Evolutionary conservation across 2,329 filamentous ascomycete species (phyloP).

Genomic region (Calycina herbarum): DNA sequence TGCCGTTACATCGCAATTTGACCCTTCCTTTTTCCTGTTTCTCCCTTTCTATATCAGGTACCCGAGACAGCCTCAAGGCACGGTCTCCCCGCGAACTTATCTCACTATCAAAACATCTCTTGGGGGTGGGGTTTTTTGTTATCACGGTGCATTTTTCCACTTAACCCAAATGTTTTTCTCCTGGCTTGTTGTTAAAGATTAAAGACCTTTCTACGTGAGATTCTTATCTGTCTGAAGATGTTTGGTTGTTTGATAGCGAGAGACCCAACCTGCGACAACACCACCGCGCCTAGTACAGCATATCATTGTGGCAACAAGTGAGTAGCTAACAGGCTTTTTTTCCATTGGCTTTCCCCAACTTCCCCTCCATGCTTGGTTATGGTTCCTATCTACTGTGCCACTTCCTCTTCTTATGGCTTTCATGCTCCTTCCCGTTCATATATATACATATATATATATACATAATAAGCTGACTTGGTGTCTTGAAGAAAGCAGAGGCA

Average conservation of each 20-base stretch:
- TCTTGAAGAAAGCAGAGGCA: constrained; percentile 10
- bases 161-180: constrained; percentile 2
- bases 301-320: constrained; percentile 13
- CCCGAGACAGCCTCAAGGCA: constrained; percentile 16
- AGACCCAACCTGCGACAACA: constrained; percentile 5
- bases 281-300: constrained; percentile 2
- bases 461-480: constrained; percentile 9
- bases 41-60: constrained; percentile 18
- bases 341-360: background rate
- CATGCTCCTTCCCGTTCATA: constrained; percentile 8
- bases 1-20: constrained; percentile 16
- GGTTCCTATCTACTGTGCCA: constrained; percentile 15
- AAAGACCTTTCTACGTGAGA: constrained; percentile 4
- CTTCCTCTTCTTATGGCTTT: constrained; percentile 6
- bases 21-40: constrained; percentile 13
- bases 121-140: constrained; percentile 14
- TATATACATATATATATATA: background rate
- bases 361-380: background rate
- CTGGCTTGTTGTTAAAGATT: background rate
- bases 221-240: constrained; percentile 10
- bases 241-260: constrained; percentile 8
- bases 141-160: constrained; percentile 4
- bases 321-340: constrained; percentile 11
- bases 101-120: constrained; percentile 14
- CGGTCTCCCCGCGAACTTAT: constrained; percentile 12